Base-by-base conservation (phyloP, 2,329 filamentous ascomycete species). In the Juglanconis oblonga region DNA sequence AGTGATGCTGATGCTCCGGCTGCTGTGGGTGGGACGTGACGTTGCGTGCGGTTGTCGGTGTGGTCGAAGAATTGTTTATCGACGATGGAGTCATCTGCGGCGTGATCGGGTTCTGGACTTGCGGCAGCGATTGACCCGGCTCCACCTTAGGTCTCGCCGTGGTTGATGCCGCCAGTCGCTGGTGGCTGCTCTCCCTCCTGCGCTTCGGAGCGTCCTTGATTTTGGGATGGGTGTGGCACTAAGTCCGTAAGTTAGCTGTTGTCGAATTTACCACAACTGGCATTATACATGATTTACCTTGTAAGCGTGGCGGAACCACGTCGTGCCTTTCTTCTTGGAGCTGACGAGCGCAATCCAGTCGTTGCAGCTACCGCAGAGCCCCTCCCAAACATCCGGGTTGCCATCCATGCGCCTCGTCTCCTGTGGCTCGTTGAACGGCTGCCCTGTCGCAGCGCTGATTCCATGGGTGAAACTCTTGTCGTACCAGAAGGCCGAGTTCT, bases 401-500 rank as follows among this genome's bases (percentile, higher is more conserved):
- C 89, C 88, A 70, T 92, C 89, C 78, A 90, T 91, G 53, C 90
- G 82, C 60, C 90, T 80, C 29, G 86, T 90, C 68, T 91, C 84
- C 63, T 89, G 85, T 3, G 91, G 91, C 66, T 89, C 87, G 70
- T 91, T 87, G 76, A 95, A 94, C 3, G 88, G 85, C 64, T 83
- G 87, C 31, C 91, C 91, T 0, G 91, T 94, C 4, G 89, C 88
- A 33, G 90, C 91, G 70, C 89, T 92, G 72, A 96, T 91, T 53
- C 91, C 91, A 70, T 96, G 92, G 2, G 89, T 91, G 72, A 95
- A 96, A 59, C 88, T 91, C 79, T 95, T 94, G 77, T 96, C 91
- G 73, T 96, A 96, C 91, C 92, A 96, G 73, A 91, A 96, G 6
- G 91, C 91, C 58, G 89, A 93, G 76, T 96, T 95, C 78, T 95